These are phyloP conservation scores for Didymella keratinophila DNA, from an alignment of 2,329 filamentous ascomycete species.

Conservation along the genomic window DNA sequence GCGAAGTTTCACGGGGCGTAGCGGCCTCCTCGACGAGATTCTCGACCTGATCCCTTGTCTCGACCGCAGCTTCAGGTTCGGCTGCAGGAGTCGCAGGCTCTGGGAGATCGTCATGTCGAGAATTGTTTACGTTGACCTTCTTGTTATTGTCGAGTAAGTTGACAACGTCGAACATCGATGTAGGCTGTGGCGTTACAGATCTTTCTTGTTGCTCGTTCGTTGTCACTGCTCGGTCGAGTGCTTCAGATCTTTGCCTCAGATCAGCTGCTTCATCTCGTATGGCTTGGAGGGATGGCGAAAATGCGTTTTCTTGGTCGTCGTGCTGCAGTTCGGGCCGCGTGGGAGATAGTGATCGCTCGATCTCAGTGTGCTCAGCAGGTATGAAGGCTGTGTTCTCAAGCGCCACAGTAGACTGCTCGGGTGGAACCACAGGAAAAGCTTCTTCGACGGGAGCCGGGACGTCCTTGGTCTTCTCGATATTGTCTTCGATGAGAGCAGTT, in stretches of 20 bases:
- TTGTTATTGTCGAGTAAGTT: conserved; percentile 40
- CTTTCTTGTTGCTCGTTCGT: conserved; percentile 20
- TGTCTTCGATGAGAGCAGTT: conserved; percentile 19
- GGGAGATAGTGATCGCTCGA: conserved; percentile 11
- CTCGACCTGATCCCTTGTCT: conserved; percentile 32
- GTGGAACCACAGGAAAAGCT: not conserved
- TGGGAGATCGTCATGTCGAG: conserved; percentile 24
- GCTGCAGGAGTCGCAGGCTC: conserved; percentile 37
- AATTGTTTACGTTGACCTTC: conserved; percentile 40
- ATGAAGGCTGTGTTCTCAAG: not conserved
- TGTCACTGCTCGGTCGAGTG: conserved; percentile 33
- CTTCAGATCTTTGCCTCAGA: conserved; percentile 40
- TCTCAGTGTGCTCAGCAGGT: conserved; percentile 4
- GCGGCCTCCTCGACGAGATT: conserved; percentile 5
- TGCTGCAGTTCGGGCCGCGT: not conserved
- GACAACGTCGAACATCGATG: conserved; percentile 41
- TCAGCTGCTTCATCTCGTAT: conserved; percentile 38
- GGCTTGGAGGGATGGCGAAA: conserved; percentile 38
- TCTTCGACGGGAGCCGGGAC: conserved; percentile 13
- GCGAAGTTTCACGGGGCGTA: conserved; percentile 1
- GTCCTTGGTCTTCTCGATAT: conserved; percentile 2
- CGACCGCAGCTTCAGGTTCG: conserved; percentile 26
- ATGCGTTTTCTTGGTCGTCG: not conserved
- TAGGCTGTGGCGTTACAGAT: conserved; percentile 21
- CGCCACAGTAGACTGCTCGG: conserved; percentile 7